Percentiles rank a stretch among this genome's conserved stretches.
These are phyloP conservation scores for Aspergillus ellipticus DNA, from an alignment of 495 filamentous ascomycete species.

Conservation along the genomic window DNA sequence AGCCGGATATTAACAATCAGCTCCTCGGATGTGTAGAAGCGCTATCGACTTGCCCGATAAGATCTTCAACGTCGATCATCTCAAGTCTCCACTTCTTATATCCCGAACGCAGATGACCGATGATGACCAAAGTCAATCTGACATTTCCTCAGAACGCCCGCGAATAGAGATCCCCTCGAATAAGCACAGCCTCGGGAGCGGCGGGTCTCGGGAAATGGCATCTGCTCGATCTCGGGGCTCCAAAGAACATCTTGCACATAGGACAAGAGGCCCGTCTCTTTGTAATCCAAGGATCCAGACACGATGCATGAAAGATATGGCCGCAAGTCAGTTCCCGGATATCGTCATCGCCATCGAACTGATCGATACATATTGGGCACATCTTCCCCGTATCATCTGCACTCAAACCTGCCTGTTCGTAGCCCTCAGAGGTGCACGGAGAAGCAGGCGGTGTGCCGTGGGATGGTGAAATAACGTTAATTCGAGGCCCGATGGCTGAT, in stretches of 20 bases:
- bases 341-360: conserved; percentile 79
- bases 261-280: conserved; percentile 91
- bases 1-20: too few species aligned
- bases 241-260: conserved; percentile 71
- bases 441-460: too few species aligned
- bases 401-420: too few species aligned
- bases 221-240: background rate
- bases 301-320: conserved; percentile 92
- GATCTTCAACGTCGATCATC: too few species aligned
- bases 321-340: conserved; percentile 87
- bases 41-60: too few species aligned
- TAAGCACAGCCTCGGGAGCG: conserved; percentile 7
- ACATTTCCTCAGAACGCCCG: too few species aligned
- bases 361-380: conserved; percentile 90
- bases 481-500: too few species aligned
- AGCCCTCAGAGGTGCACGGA: too few species aligned
- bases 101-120: too few species aligned
- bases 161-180: conserved; percentile 5
- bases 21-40: too few species aligned
- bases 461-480: conserved; percentile 37
- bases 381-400: conserved; percentile 55
- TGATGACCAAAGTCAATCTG: too few species aligned
- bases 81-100: too few species aligned
- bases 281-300: conserved; percentile 95
- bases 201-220: background rate